Base-by-base conservation (phyloP, 108 stramenopile genomes). In the Pelagomonas calceolata region DNA sequence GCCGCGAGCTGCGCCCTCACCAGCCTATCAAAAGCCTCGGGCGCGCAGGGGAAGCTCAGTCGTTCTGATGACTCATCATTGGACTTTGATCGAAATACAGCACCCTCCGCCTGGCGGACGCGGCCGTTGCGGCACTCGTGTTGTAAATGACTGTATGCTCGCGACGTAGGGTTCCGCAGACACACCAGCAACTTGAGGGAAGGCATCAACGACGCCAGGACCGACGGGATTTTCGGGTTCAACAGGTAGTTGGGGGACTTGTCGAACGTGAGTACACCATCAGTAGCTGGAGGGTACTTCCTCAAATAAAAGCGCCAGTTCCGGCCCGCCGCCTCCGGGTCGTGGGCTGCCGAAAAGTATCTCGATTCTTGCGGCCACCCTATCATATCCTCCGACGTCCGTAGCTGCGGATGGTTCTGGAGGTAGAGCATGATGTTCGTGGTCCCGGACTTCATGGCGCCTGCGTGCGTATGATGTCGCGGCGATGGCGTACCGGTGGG, bases 391-490 rank as follows among this genome's bases (percentile, higher is more conserved):
- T 60, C 51, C 21, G 21, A 26, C 51, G 51, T 60, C 21, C 51
- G 51, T 3, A 60, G 51, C 51, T 4, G 3, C 51, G 51, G 51
- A 26, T 60, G 51, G 21, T 9, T 17, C 51, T 16, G 26, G 51
- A 60, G 51, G 51, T 60, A 60, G 51, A 60, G 51, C 51, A 60
- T 60, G 51, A 60, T 26, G 51, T 60, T 60, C 51, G 51, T 60
- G 21, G 51, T 60, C 7, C 51, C 51, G 21, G 51, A 60, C 51
- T 60, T 60, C 51, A 60, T 60, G 21, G 51, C 51, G 51, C 51
- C n/a, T n/a, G n/a, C n/a, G n/a, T n/a, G n/a, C n/a, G n/a, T n/a
- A n/a, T n/a, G n/a, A n/a, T n/a, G n/a, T n/a, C n/a, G n/a, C n/a
- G n/a, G n/a, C n/a, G n/a, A n/a, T n/a, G n/a, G n/a, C n/a, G n/a